Evolutionary conservation across 441 rosid genomes (phyloP).

Genomic region (Corymbia citriodora): DNA sequence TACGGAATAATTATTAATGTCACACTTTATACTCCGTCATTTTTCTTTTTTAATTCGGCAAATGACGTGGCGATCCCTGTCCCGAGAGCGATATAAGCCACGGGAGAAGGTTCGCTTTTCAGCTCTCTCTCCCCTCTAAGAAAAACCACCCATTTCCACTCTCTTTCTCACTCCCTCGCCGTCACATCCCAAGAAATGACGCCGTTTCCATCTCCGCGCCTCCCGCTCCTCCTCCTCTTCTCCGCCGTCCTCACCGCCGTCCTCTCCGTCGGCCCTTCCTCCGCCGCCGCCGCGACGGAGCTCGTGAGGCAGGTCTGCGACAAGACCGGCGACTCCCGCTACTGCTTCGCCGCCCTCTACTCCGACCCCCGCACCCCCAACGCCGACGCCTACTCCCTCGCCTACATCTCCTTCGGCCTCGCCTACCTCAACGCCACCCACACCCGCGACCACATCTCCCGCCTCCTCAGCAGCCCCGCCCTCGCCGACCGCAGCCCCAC

Average conservation of each 20-base stretch:
- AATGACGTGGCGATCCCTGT: background rate
- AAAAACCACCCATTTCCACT: background rate
- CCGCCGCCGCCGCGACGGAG: background rate
- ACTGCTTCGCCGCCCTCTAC: conserved; percentile 13
- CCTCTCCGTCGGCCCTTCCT: background rate
- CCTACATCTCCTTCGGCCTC: conserved; percentile 21
- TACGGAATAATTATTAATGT: too few species aligned
- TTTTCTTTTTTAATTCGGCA: background rate
- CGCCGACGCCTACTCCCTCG: conserved; percentile 22
- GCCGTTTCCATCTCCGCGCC: background rate
- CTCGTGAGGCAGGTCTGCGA: conserved; percentile 15
- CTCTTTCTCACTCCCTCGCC: background rate
- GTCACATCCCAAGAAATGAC: background rate
- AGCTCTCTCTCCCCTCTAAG: background rate
- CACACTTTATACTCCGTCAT: too few species aligned
- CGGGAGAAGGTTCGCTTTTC: background rate
- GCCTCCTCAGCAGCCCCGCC: background rate
- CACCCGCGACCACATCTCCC: background rate
- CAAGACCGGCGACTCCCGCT: conserved; percentile 7
- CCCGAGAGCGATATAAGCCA: background rate
- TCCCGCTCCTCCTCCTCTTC: background rate
- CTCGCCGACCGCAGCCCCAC: background rate
- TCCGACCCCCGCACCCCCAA: conserved; percentile 18
- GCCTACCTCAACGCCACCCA: conserved; percentile 22
- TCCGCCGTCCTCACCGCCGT: background rate